These are phyloP conservation scores for Pichia paraexigua DNA, from an alignment of 805 yeast species.

Conservation along the genomic window DNA sequence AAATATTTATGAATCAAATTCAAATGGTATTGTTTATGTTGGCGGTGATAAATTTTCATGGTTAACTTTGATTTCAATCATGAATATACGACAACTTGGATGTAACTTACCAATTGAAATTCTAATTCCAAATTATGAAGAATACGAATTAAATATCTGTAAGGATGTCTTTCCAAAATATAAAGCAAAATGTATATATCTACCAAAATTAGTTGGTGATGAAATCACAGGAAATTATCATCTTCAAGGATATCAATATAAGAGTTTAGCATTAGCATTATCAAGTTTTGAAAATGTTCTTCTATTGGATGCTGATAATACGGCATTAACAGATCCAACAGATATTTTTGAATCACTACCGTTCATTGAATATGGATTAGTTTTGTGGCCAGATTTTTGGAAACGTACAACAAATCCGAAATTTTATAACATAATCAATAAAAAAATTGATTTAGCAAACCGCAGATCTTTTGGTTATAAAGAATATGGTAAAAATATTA, in stretches of 20 bases:
- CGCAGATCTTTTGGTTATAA: conserved; percentile 5
- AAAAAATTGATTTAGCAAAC: conserved; percentile 23
- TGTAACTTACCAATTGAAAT: conserved; percentile 72
- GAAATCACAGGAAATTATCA: conserved; percentile 51
- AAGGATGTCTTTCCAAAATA: conserved; percentile 47
- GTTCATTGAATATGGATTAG: conserved; percentile 40
- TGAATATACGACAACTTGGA: conserved; percentile 53
- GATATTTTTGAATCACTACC: conserved; percentile 30
- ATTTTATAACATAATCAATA: conserved; percentile 41
- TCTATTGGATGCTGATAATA: conserved; percentile 36
- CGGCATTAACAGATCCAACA: conserved; percentile 32
- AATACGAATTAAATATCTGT: conserved; percentile 65
- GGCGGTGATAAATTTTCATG: conserved; percentile 77
- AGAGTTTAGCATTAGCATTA: conserved; percentile 27
- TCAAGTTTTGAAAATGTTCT: conserved; percentile 37
- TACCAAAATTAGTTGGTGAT: conserved; percentile 52
- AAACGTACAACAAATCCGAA: conserved; percentile 53
- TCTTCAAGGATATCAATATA: conserved; percentile 16
- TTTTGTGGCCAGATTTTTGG: conserved; percentile 70
- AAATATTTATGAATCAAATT: conserved; percentile 38
- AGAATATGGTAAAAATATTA: conserved; percentile 19
- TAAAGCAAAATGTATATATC: conserved; percentile 56
- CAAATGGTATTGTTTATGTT: conserved; percentile 51
- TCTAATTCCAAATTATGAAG: conserved; percentile 64
- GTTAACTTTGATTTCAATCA: conserved; percentile 55